Conservation (phyloP, 2,329 filamentous ascomycete species). For the Botrytis tulipae region DNA sequence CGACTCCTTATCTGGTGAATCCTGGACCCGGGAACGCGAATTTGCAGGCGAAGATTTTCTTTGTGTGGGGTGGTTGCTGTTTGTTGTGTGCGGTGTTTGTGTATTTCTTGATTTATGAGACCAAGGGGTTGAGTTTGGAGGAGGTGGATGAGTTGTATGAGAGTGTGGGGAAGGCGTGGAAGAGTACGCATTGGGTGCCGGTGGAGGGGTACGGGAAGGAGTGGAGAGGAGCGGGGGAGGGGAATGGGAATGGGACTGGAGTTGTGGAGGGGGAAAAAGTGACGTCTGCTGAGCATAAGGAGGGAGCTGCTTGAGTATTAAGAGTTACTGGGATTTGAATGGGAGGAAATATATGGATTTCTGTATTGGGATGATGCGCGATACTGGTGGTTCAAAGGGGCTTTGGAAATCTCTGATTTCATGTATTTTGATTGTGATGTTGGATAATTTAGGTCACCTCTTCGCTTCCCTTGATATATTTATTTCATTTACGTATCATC, state of each 20-base stretch:
- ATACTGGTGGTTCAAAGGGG: not conserved
- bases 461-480: not conserved
- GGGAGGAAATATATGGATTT: not conserved
- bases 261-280: not conserved
- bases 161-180: slow-evolving; percentile 12
- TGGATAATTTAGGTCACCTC: not conserved
- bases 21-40: slow-evolving; percentile 44
- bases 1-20: slow-evolving; percentile 66
- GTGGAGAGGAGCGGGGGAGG: not conserved
- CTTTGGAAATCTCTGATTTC: not conserved
- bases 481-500: not conserved
- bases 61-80: slow-evolving; percentile 60
- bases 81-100: slow-evolving; percentile 52
- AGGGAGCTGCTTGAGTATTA: not conserved
- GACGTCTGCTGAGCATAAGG: not conserved
- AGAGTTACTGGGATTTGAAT: not conserved
- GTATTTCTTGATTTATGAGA: slow-evolving; percentile 60
- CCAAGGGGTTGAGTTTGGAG: slow-evolving; percentile 69
- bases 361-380: not conserved
- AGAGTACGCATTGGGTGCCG: slow-evolving; percentile 9
- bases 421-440: not conserved
- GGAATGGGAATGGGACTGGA: not conserved
- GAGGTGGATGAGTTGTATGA: slow-evolving; percentile 64
- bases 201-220: not conserved
- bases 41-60: slow-evolving; percentile 40